phyloP scores from a whole-genome alignment of 106 monocot genomes.

The Dioscorea zingiberensis region DNA sequence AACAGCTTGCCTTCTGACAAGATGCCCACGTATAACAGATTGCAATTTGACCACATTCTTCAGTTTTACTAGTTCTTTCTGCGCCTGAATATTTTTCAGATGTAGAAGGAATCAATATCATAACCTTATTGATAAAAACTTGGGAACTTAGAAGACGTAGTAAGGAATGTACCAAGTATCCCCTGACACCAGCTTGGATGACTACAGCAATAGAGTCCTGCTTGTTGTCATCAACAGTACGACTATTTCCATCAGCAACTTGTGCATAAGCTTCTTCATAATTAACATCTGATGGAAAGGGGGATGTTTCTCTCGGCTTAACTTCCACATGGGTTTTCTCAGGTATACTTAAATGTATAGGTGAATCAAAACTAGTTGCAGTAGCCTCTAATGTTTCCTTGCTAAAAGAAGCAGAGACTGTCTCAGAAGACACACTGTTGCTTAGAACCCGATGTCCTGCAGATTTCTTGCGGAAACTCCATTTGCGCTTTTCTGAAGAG shows the following conservation, averaged over 20 bases:
- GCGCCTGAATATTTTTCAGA: slow-evolving; percentile 33
- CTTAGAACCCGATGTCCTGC: slow-evolving; percentile 50
- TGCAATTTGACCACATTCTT: slow-evolving; percentile 77
- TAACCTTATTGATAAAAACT: background rate
- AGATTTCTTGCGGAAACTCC: slow-evolving; percentile 93
- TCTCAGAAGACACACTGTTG: slow-evolving; percentile 49
- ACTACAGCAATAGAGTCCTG: slow-evolving; percentile 41
- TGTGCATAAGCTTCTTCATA: slow-evolving; percentile 3
- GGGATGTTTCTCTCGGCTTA: slow-evolving; percentile 16
- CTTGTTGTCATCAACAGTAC: slow-evolving; percentile 11
- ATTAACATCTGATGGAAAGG: slow-evolving; percentile 1
- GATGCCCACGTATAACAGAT: slow-evolving; percentile 72
- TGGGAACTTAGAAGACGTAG: background rate
- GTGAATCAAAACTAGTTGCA: slow-evolving; percentile 20
- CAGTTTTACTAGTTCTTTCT: slow-evolving; percentile 40
- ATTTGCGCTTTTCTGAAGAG: slow-evolving; percentile 62
- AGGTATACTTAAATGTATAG: slow-evolving; percentile 26
- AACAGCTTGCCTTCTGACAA: slow-evolving; percentile 68
- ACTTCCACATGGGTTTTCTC: slow-evolving; percentile 43
- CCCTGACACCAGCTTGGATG: slow-evolving; percentile 70
- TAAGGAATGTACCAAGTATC: slow-evolving; percentile 50
- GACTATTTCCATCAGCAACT: slow-evolving; percentile 1
- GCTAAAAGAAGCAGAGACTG: slow-evolving; percentile 22
- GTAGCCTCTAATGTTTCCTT: slow-evolving; percentile 44
- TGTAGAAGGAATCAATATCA: background rate